A percentile compares a stretch with the other conserved stretches of the same genome.
phyloP scores from a whole-genome alignment of 1,284 basidiomycete species.

The Ustilago tritici region DNA sequence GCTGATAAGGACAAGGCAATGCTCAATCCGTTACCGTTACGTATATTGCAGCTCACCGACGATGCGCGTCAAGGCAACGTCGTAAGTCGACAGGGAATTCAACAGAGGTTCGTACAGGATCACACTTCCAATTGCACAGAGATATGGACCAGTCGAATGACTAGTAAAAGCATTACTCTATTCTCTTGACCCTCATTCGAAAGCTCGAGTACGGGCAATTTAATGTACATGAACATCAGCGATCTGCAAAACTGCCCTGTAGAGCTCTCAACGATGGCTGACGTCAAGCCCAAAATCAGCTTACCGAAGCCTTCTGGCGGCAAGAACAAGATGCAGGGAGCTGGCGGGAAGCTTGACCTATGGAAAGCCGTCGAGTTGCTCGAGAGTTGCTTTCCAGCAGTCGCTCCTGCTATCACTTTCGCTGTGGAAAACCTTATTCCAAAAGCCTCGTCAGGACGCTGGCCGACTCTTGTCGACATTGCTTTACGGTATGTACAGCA shows the following conservation, averaged over 20 bases:
- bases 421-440: constrained; percentile 11
- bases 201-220: neutral
- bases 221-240: neutral
- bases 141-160: neutral
- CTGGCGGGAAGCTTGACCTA: constrained; percentile 1
- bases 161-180: neutral
- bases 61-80: neutral
- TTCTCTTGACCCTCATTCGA: neutral
- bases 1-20: neutral
- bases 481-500: constrained; percentile 13
- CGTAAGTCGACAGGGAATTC: neutral
- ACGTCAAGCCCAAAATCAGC: neutral
- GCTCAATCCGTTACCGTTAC: neutral
- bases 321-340: neutral
- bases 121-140: neutral
- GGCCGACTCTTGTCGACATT: constrained; percentile 8
- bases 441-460: neutral
- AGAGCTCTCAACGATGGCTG: neutral
- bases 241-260: neutral
- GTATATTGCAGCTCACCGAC: neutral
- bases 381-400: constrained; percentile 24
- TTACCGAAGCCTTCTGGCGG: neutral
- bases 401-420: constrained; percentile 21
- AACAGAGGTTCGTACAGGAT: neutral
- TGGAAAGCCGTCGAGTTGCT: constrained; percentile 17